Base-by-base conservation (phyloP, 2,329 filamentous ascomycete genomes). In the Pseudohalonectria lignicola region DNA sequence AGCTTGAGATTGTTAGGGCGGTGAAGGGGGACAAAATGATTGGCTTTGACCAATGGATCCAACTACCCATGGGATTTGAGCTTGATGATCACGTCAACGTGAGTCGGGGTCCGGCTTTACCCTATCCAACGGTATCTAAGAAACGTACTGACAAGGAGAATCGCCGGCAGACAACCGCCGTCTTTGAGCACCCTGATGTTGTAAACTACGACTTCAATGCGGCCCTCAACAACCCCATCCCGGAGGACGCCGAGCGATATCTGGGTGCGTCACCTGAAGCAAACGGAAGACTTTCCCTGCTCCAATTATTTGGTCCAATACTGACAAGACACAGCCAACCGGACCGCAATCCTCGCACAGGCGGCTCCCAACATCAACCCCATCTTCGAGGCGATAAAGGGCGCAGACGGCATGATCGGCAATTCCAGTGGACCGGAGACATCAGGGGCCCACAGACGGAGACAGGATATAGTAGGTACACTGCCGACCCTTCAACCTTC, bases 301-400 rank as follows among this genome's bases (percentile, higher is more conserved):
- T 26, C 23, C 23, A 26, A 26, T 26, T 26, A 26, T 26, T 26
- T 26, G n/a, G n/a, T n/a, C n/a, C n/a, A 10, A 3, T 30, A 7
- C 28, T 30, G 28, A 30, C 28, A 15, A 16, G 11, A 13, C 6
- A 5, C 7, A 30, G 31, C 58, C 40, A 55, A 61, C 41, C 65
- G 74, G 37, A 68, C 69, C 18, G 77, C 77, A 17, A 74, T 80
- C 33, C 64, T 82, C 11, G 66, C 77, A 0, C 74, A 79, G 53
- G 72, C 76, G 21, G 74, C 76, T 4, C 76, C 78, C 13, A 78
- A 81, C 52, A 78, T 81, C 42, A 74, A 74, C 2, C 69, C 76
- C 12, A 63, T 68, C 49, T 78, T 68, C 64, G 74, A 79, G 42
- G 66, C 74, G 42, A 66, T 79, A 46, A 60, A 53, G 12, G 64